Evolutionary conservation across 352 stramenopile genomes (phyloP).

Genomic region (Globisporangium mamillatum): DNA sequence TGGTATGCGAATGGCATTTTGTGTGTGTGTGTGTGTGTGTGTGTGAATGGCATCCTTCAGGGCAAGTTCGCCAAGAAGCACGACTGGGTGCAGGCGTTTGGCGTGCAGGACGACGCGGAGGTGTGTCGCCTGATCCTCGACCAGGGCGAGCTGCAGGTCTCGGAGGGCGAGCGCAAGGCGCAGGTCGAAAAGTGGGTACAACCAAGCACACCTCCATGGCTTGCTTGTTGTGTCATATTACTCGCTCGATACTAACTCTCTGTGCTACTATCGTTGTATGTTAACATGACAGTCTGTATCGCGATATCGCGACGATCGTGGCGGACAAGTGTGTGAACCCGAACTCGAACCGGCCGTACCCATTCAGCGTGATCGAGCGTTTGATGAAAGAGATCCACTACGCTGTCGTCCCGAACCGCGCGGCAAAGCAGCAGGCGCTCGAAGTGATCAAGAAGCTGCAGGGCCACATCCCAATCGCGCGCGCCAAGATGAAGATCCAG

Average conservation of each 20-base stretch:
- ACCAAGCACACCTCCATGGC: not conserved
- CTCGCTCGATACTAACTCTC: not conserved
- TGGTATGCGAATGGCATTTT: no score
- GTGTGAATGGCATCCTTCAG: slow-evolving; percentile 23
- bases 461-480: slow-evolving; percentile 92
- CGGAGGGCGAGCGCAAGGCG: slow-evolving; percentile 93
- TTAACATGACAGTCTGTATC: slow-evolving; percentile 65
- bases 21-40: not conserved
- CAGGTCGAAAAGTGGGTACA: slow-evolving; percentile 83
- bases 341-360: slow-evolving; percentile 93
- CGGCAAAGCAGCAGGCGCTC: slow-evolving; percentile 95
- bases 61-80: slow-evolving; percentile 95
- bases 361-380: slow-evolving; percentile 95
- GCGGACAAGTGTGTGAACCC: slow-evolving; percentile 97
- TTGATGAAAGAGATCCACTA: slow-evolving; percentile 97
- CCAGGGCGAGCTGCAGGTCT: slow-evolving; percentile 97
- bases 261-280: not conserved
- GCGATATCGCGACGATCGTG: slow-evolving; percentile 96
- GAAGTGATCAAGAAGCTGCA: slow-evolving; percentile 95
- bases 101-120: slow-evolving; percentile 89
- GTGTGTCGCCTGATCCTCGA: slow-evolving; percentile 94
- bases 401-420: slow-evolving; percentile 92
- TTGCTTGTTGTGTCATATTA: not conserved
- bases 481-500: slow-evolving; percentile 97
- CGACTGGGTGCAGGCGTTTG: slow-evolving; percentile 94